These are phyloP conservation scores for Hyphopichia fennica DNA, from an alignment of 1,139 yeast genomes.

Conservation along the genomic window DNA sequence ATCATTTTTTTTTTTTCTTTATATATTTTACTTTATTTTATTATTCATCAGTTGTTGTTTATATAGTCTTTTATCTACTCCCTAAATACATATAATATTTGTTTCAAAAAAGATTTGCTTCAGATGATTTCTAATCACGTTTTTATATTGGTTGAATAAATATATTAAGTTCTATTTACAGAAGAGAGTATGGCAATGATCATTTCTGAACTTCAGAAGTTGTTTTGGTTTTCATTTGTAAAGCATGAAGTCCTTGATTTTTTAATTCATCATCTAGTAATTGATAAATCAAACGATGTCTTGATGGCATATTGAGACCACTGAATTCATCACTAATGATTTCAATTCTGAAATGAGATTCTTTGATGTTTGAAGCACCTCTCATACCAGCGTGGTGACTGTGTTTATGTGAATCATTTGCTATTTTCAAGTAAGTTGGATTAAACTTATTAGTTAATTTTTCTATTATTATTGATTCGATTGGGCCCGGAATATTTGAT, in stretches of 20 bases:
- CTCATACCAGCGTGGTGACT: slow-evolving; percentile 84
- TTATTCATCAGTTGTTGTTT: background rate
- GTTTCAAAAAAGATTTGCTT: background rate
- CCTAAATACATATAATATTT: background rate
- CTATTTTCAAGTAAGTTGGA: slow-evolving; percentile 55
- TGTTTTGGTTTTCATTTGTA: slow-evolving; percentile 84
- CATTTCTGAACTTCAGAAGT: slow-evolving; percentile 53
- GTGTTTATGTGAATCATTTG: slow-evolving; percentile 87
- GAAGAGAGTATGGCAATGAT: background rate
- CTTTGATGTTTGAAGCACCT: slow-evolving; percentile 70
- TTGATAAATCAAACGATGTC: slow-evolving; percentile 77
- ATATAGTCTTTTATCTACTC: background rate
- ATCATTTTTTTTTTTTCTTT: background rate
- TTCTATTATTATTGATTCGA: slow-evolving; percentile 48
- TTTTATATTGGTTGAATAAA: too few species aligned
- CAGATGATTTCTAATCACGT: background rate
- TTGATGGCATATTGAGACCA: slow-evolving; percentile 66
- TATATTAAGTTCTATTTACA: too few species aligned
- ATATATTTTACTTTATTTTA: background rate
- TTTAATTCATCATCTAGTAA: slow-evolving; percentile 72
- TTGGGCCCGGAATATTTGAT: slow-evolving; percentile 43
- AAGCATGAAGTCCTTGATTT: slow-evolving; percentile 78
- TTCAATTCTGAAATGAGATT: slow-evolving; percentile 78
- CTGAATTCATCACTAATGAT: slow-evolving; percentile 70
- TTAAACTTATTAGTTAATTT: slow-evolving; percentile 48